Evolutionary conservation across 2,329 filamentous ascomycete species (phyloP), one percentile per base, ranked within the genome.

Genomic region (Trichoderma gracile): DNA sequence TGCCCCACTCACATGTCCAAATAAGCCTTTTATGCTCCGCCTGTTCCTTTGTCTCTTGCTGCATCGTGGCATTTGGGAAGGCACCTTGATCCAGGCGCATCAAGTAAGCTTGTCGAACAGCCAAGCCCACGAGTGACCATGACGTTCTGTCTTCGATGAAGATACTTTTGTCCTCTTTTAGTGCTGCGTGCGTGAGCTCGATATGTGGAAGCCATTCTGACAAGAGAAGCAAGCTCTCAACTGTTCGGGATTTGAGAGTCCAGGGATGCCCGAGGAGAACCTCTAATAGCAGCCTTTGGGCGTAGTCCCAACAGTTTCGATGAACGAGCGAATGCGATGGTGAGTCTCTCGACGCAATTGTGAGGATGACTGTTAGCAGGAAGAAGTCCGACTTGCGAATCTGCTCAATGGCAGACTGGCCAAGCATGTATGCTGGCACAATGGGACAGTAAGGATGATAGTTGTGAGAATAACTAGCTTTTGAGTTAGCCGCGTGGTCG

Each of bases 161-260:
- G 8, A 60, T 50, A 15, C 46, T 60, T 19, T 52, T 52, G n/a
- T 38, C 50, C 12, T 52, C 57, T 5, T 23, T 50, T 7, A 9
- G 27, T n/a, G 47, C 17, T 2, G 33, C 17, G 21, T 60, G 55
- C 1, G 43, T 52, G 2, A 60, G 17, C 17, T 52, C 33, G 1
- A 60, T 30, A 21, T 60, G 57, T 3, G 57, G 57, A 30, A 60
- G 57, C 57, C 57, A 60, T 52, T 60, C 57, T 1, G 57, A 50
- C 17, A 60, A 19, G 10, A 60, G 38, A 17, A 60, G 27, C 10
- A 60, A 10, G 14, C 57, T 33, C n/a, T 52, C 46, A 15, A 60
- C 57, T 14, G 57, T 60, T 52, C 47, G 21, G 2, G 57, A 42
- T 5, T 23, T 52, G 3, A 52, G 38, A 5, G 46, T 52, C 57